Evolutionary conservation across 768 basidiomycete genomes (phyloP), one percentile per base, ranked within the genome.

Genomic region (Mycena pura): DNA sequence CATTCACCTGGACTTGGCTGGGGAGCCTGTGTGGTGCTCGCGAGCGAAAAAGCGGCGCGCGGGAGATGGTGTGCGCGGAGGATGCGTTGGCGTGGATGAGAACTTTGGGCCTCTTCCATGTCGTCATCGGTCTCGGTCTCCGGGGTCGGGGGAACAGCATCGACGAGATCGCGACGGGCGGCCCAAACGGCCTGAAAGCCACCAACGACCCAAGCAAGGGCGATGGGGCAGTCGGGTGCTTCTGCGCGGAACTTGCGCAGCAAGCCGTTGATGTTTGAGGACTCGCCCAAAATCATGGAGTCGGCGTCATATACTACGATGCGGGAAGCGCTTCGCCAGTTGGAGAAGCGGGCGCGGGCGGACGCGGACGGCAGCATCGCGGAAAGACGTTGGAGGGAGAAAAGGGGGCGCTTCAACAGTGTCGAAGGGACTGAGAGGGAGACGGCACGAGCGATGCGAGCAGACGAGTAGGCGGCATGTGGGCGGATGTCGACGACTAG

Each of bases 391-490:
- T 86, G 80, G 9, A 96, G 82, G 25, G 92, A 89, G 78, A 95
- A 96, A 3, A 89, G 81, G 1, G 95, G 95, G 0, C 96, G 88
- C 64, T 94, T 95, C 71, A 99, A 88, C 21, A 98, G 88, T 0
- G 95, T 98, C 3, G 96, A 95, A 1, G 96, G 96, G 6, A 97
- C 92, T 45, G 92, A 92, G 63, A 99, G 85, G 46, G 93, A 93
- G 52, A 97, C 78, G 8, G 95, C 89, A 46, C 75, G 68, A 38
- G 83, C 82, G 28, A 97, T 67, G 48, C 94, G 89, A 22, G 87
- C 86, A 9, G 82, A 69, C 6, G 85, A 75, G 72, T 86, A 90
- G 7, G 89, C 85, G 17, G 89, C 88, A 74, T 92, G 91, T 11
- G 94, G 88, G 0, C 96, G 87, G 53, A 98, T 89, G 78, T 98